Percentiles rank a stretch among this genome's conserved stretches.
phyloP scores from a whole-genome alignment of 2,329 filamentous ascomycete genomes.

The Cercospora berteroae region DNA sequence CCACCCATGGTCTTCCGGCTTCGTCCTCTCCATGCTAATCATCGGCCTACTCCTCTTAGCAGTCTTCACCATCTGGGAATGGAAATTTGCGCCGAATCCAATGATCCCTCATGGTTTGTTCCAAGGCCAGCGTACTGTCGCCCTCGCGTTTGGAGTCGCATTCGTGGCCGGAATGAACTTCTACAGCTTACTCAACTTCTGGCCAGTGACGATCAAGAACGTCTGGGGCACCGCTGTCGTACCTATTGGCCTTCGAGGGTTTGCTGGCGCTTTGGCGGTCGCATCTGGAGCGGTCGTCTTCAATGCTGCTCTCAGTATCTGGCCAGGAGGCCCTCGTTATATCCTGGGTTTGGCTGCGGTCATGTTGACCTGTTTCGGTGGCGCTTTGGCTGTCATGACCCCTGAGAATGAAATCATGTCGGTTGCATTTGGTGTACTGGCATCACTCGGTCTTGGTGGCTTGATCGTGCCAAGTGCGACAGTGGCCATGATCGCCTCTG shows the following conservation, averaged over 20 bases:
- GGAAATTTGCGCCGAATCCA: neutral
- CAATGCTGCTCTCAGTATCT: neutral
- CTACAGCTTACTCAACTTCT: neutral
- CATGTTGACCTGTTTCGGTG: neutral
- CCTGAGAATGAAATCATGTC: neutral
- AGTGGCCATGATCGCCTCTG: neutral
- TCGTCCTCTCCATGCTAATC: neutral
- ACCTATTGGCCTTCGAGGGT: neutral
- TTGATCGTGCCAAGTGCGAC: neutral
- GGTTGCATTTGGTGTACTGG: neutral
- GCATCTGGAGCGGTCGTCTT: neutral
- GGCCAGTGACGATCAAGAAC: neutral
- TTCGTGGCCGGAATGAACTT: neutral
- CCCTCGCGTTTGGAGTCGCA: neutral
- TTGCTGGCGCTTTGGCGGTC: neutral
- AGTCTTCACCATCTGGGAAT: neutral
- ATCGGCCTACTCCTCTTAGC: neutral
- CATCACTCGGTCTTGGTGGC: neutral
- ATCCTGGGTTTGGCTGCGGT: neutral
- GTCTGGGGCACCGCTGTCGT: neutral
- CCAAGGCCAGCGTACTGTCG: neutral
- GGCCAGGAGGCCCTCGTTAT: neutral
- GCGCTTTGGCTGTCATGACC: neutral
- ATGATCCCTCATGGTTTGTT: neutral
- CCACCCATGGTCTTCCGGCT: neutral